Evolutionary conservation across 2,329 filamentous ascomycete species (phyloP).

Genomic region (Scytalidium lignicola): DNA sequence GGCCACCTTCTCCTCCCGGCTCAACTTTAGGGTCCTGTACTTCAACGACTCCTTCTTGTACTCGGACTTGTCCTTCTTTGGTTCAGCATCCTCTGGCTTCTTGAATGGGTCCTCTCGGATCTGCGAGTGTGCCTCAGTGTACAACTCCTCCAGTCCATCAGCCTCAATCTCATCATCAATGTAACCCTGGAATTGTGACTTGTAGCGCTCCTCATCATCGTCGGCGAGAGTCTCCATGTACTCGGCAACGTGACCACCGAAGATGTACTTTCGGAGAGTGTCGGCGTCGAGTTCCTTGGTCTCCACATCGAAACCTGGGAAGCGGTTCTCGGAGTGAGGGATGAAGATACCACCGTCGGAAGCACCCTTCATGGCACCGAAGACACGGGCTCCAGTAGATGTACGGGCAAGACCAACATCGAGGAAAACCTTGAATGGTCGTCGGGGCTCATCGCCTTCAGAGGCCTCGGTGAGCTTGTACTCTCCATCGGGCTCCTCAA

Average conservation of each 20-base stretch:
- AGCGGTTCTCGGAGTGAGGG: constrained; percentile 98
- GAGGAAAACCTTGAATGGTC: constrained; percentile 98
- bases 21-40: constrained; percentile 72
- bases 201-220: constrained; percentile 99
- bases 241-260: constrained; percentile 95
- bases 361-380: constrained; percentile 99
- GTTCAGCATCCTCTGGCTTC: constrained; percentile 68
- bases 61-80: constrained; percentile 97
- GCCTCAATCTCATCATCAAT: constrained; percentile 95
- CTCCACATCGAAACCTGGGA: constrained; percentile 98
- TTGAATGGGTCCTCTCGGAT: constrained; percentile 98
- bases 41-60: constrained; percentile 96
- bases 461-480: constrained; percentile 91
- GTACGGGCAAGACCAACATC: constrained; percentile 97
- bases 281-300: constrained; percentile 96
- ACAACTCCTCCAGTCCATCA: constrained; percentile 94
- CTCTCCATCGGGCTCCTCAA: constrained; percentile 96
- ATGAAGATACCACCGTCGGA: constrained; percentile 96
- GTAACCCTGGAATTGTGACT: constrained; percentile 97
- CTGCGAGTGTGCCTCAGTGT: constrained; percentile 87
- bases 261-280: constrained; percentile 98
- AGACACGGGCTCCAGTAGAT: constrained; percentile 97
- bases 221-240: constrained; percentile 99
- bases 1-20: constrained; percentile 76
- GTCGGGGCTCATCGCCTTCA: constrained; percentile 86